Base-by-base conservation (phyloP, 2,329 filamentous ascomycete species). In the Calonectria ilicicola region DNA sequence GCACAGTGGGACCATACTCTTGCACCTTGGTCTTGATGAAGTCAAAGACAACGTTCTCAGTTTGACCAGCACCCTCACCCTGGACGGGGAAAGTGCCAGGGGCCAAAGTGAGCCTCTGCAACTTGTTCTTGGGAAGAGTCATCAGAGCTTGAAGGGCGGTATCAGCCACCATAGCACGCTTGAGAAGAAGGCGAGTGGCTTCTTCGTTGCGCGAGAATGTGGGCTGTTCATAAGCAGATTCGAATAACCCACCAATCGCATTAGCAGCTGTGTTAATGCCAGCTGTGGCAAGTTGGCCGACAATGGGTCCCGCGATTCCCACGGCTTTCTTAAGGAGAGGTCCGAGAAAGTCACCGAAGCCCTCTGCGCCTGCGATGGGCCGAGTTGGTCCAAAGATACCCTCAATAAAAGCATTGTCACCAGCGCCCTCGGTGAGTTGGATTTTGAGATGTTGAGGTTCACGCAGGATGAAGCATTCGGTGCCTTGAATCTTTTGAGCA, bases 141-240 rank as follows among this genome's bases (percentile, higher is more conserved):
- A 51, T 49, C 17, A 77, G n/a, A 1, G 63, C 67, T 27, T 77
- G 75, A 9, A 71, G 68, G 8, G 75, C 76, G 9, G 66, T 69
- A 51, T 77, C 73, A 6, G 74, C 75, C 60, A 77, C 70, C 27
- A 78, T 56, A 1, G 75, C 70, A 1, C 73, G 75, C 6, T 73
- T 58, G n/a, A 77, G 46, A 5, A 77, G 75, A 17, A 77, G 26
- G 0, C 65, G 67, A 5, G 69, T 65, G 1, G 72, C 75, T 10
- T 76, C 3, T 0, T 68, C 19, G 17, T 75, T 62, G 7, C 49
- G n/a, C 15, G 65, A 10, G 9, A 46, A 26, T 1, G 60, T 35
- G 38, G 38, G 15, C 26, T n/a, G n/a, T n/a, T 44, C 35, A 17
- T 19, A n/a, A 38, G 40, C 23, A 6, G 64, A 66, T 35, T 66